Conservation (phyloP, 2,329 filamentous ascomycete species). For the Alternaria ventricosa region DNA sequence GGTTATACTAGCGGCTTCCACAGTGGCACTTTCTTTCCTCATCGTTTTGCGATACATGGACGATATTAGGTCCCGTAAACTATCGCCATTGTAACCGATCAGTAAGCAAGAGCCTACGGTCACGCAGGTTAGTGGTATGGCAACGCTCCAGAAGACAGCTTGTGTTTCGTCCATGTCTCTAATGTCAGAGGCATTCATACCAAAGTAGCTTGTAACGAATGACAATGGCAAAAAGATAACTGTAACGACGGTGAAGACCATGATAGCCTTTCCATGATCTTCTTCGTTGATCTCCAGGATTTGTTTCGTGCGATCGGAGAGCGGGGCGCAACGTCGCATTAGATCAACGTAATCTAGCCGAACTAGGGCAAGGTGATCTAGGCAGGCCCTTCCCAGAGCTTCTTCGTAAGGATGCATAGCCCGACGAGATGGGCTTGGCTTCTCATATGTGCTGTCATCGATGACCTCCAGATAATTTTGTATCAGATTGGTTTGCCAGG, state of each 20-base stretch:
- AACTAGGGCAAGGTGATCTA: constrained; percentile 25
- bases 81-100: constrained; percentile 41
- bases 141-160: constrained; percentile 49
- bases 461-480: constrained; percentile 34
- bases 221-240: constrained; percentile 54
- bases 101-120: constrained; percentile 34
- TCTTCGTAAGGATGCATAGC: constrained; percentile 33
- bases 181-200: constrained; percentile 52
- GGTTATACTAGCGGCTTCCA: constrained; percentile 26
- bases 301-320: constrained; percentile 43
- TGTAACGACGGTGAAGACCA: constrained; percentile 55
- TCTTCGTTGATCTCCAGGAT: constrained; percentile 45
- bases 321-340: constrained; percentile 33
- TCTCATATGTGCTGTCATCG: constrained; percentile 32
- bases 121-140: constrained; percentile 35
- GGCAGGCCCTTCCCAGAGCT: constrained; percentile 29
- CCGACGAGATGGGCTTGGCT: constrained; percentile 23
- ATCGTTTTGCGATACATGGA: constrained; percentile 19
- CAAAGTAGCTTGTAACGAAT: constrained; percentile 53
- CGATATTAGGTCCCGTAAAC: constrained; percentile 22
- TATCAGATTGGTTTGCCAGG: constrained; percentile 36
- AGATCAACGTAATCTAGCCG: constrained; percentile 35
- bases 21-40: constrained; percentile 25
- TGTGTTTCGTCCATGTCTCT: constrained; percentile 50
- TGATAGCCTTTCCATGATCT: constrained; percentile 52